These are phyloP conservation scores for Vararia minispora DNA, from an alignment of 768 basidiomycete species.

Conservation along the genomic window DNA sequence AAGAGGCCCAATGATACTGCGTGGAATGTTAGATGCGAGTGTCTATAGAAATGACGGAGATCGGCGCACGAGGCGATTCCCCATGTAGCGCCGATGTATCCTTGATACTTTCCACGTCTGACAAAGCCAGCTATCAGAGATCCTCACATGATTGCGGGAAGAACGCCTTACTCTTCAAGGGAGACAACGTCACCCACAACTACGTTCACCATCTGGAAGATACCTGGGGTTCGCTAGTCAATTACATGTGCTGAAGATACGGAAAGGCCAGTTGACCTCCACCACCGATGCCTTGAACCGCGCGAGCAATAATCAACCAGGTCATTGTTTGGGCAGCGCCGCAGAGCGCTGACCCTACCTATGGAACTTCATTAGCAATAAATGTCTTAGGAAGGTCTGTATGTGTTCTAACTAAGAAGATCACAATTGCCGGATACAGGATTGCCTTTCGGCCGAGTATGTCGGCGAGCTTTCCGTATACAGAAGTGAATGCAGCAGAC, in stretches of 20 bases:
- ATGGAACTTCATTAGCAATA: neutral
- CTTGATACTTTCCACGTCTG: conserved; percentile 29
- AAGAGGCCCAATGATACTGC: conserved; percentile 32
- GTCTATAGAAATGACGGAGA: neutral
- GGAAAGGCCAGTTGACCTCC: conserved; percentile 18
- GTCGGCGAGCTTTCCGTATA: conserved; percentile 23
- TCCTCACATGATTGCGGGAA: neutral
- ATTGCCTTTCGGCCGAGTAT: conserved; percentile 26
- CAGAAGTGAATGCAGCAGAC: conserved; percentile 16
- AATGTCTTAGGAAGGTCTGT: neutral
- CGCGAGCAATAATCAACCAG: conserved; percentile 30
- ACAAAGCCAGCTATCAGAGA: neutral
- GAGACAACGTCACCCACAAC: conserved; percentile 29
- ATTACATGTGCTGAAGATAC: neutral
- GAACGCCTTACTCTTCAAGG: conserved; percentile 20
- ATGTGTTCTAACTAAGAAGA: conserved; percentile 22
- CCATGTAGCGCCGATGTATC: conserved; percentile 28
- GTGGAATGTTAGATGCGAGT: neutral
- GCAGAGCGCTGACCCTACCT: conserved; percentile 29
- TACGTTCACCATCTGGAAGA: conserved; percentile 26
- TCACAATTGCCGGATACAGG: conserved; percentile 24
- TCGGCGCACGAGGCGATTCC: conserved; percentile 25
- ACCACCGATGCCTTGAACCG: conserved; percentile 32
- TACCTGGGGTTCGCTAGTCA: conserved; percentile 8
- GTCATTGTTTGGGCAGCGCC: conserved; percentile 33